These are phyloP conservation scores for Prunus mira DNA, from an alignment of 306 rosid genomes.

Conservation along the genomic window DNA sequence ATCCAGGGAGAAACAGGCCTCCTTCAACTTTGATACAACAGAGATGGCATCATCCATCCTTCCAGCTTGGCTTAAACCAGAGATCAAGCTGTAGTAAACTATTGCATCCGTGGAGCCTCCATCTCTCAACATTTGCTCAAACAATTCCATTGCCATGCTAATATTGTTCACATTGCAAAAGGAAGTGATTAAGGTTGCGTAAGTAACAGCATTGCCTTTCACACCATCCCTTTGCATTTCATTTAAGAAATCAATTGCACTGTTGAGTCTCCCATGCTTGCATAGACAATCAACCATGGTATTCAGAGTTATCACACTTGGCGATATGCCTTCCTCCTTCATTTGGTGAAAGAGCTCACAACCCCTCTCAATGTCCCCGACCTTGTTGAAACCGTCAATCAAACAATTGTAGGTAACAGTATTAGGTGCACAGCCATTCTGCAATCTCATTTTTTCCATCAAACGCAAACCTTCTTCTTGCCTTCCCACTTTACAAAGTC, in stretches of 20 bases:
- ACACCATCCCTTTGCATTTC: conserved; percentile 57
- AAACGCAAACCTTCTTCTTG: conserved; percentile 65
- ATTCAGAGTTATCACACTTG: conserved; percentile 65
- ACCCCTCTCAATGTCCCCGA: conserved; percentile 58
- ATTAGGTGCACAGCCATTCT: conserved; percentile 38
- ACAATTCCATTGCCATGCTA: conserved; percentile 58
- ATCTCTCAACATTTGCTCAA: conserved; percentile 51
- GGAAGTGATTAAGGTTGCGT: conserved; percentile 53
- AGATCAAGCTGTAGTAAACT: conserved; percentile 61
- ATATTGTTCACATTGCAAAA: conserved; percentile 70
- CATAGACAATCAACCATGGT: conserved; percentile 70
- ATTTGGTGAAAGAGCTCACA: conserved; percentile 49
- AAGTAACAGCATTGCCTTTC: conserved; percentile 55
- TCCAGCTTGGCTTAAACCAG: conserved; percentile 72
- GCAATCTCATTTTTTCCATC: conserved; percentile 62
- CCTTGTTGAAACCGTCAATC: conserved; percentile 70
- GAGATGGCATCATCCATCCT: conserved; percentile 71
- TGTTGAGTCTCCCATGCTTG: conserved; percentile 49
- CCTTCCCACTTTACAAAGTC: conserved; percentile 83
- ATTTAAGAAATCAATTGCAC: conserved; percentile 58
- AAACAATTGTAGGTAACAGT: conserved; percentile 65
- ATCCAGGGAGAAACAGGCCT: conserved; percentile 64
- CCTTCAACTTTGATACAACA: conserved; percentile 62
- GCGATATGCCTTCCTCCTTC: conserved; percentile 48
- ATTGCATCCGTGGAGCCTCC: conserved; percentile 62